Base-by-base conservation (phyloP, 352 stramenopile genomes). In the Aphanomyces astaci region DNA sequence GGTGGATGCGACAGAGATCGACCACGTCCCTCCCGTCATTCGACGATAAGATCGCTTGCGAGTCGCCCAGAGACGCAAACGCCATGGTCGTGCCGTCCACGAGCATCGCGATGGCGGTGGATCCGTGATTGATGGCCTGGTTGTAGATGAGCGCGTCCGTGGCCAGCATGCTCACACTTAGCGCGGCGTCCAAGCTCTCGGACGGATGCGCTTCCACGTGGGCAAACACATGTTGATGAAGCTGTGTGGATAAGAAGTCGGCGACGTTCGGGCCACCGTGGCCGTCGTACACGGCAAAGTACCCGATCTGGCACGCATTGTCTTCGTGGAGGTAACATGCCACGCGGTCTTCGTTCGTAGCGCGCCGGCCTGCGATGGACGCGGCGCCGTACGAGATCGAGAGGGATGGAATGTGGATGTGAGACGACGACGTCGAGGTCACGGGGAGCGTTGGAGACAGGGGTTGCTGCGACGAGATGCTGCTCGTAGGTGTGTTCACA, bases 201-300 rank as follows among this genome's bases (percentile, higher is more conserved):
- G 72, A 27, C 5, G 62, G 62, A 70, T 80, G 69, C 43, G 70
- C 60, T 51, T 52, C 45, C 72, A 76, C 53, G 76, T 78, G 32
- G 66, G 65, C 74, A 55, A 90, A 92, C 5, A 94, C 78, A 19
- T 75, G 72, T 24, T 74, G 48, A 46, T 94, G 84, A 3, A 94
- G 73, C 43, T 90, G 75, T 24, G 80, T 33, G 9, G 80, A 71
- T 33, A 94, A 56, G 51, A 85, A 87, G 30, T 93, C 81, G 49
- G 84, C 82, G 4, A 94, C 84, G 53, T 86, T 78, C 2, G 80
- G 32, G 24, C 86, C 86, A 48, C 82, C 82, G 63, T 95, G 86
- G 53, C 86, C 86, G 69, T 95, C 86, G 70, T 90, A 95, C 0
- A 95, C 70, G 24, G 79, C 86, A 70, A 95, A 94, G 70, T 84